Base-by-base conservation (phyloP, 441 rosid genomes). In the Pelargonium fulgidum region DNA sequence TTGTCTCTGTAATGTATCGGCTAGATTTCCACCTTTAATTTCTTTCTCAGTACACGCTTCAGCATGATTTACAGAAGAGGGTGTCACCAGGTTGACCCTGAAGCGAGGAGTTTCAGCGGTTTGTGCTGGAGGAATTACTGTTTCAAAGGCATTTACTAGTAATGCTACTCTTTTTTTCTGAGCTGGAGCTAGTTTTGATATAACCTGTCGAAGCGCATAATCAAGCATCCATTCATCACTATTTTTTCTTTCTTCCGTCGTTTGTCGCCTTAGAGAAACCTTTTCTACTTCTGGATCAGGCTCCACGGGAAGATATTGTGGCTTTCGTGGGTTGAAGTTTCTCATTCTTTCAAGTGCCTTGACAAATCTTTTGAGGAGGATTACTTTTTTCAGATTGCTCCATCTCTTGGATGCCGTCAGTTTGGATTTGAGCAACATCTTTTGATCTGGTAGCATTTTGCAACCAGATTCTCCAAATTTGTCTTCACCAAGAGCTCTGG, bases 151-250 rank as follows among this genome's bases (percentile, higher is more conserved):
- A 77, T 87, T 85, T 62, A 92, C 94, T 71, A 94, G 91, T 78
- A 87, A 79, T 63, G 82, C 78, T 64, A 94, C 99, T 84, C 87
- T 92, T 76, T 82, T 86, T 76, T 83, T 92, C 83, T 94, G 98
- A 5, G 87, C 86, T n/a, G 91, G 91, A 73, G 82, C 93, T 67
- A 94, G 84, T 41, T 82, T 81, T 17, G 90, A 82, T 66, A 90
- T 81, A 72, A 89, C 98, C 73, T 90, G 86, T 70, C 77, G 87
- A 65, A 94, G 96, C 42, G 99, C 99, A 76, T 85, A 82, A 87
- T 94, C 99, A 64, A 94, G 96, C 99, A 94, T 92, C 97, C 97
- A 92, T 75, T 87, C 91, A 69, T 90, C 88, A 5, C 90, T 80
- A 67, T 69, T 77, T 81, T 85, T 94, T 79, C 81, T 89, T 66